Base-by-base conservation (phyloP, 2,329 filamentous ascomycete species). In the Didymellaceae sp. region DNA sequence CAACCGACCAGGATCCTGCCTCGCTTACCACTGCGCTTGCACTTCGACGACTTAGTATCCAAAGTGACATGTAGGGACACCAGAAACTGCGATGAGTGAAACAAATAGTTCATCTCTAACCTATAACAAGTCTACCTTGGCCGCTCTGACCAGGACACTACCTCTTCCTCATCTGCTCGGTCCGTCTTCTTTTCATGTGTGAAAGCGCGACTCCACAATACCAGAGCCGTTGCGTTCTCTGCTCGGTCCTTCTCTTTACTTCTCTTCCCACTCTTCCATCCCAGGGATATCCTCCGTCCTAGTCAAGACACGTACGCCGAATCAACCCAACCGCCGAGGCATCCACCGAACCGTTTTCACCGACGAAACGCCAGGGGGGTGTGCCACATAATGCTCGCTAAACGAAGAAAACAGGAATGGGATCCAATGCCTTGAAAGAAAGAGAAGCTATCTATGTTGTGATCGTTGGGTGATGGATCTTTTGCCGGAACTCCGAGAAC, bases 301-400 rank as follows among this genome's bases (percentile, higher is more conserved):
- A 34, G 26, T 44, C 44, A 53, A 52, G 49, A 47, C 38, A 47
- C 28, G 21, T 53, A 28, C 50, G 50, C 50, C 50, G 37, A 46
- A 54, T 33, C 51, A 63, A 61, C 59, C 47, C 51, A 54, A 43
- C 53, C 34, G 42, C 52, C 51, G 18, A 49, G 55, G 50, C 53
- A 51, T 48, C 52, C 57, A 53, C 57, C 52, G 48, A 54, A 42
- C 39, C 52, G 54, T 45, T 45, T 47, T 56, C 37, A 51, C 56
- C 54, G 53, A 56, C 51, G 61, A 63, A 64, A 66, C 59, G 61
- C 61, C 64, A 58, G 55, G 58, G 42, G 46, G 39, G 44, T 50
- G 55, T 56, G 48, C 52, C 56, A 56, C 41, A 41, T 43, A 54
- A 68, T 68, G 65, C 66, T 68, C 66, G 66, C 66, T 69, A 68